phyloP scores from a whole-genome alignment of 176 grass and related monocot genomes.

The Triticum monococcum region DNA sequence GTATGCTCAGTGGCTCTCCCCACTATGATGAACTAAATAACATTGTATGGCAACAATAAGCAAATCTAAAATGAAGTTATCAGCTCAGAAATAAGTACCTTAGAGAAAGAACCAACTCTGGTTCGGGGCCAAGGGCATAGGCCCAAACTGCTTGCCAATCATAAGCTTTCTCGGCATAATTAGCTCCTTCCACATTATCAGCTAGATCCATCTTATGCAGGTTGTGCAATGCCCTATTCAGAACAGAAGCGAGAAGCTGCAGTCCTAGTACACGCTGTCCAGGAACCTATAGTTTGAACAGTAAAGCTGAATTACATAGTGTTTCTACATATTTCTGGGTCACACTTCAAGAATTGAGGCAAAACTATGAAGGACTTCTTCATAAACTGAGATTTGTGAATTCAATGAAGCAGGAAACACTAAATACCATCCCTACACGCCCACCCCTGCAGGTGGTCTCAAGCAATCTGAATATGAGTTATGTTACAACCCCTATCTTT shows the following conservation, averaged over 20 bases:
- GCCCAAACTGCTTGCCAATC: conserved; percentile 99
- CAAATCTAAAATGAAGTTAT: neutral
- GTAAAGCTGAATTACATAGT: conserved; percentile 18
- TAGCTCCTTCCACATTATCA: conserved; percentile 38
- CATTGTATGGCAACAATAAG: conserved; percentile 5
- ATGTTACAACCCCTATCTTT: neutral
- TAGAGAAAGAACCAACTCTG: conserved; percentile 74
- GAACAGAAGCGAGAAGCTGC: conserved; percentile 78
- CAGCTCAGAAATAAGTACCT: conserved; percentile 46
- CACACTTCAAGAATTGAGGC: neutral
- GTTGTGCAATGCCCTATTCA: conserved; percentile 64
- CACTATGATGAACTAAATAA: conserved; percentile 10
- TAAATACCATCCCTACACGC: neutral
- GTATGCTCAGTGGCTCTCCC: conserved; percentile 5
- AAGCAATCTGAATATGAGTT: conserved; percentile 3
- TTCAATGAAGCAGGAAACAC: neutral
- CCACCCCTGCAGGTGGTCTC: neutral
- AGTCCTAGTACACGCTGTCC: conserved; percentile 82
- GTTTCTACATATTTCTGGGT: conserved; percentile 3
- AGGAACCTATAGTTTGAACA: conserved; percentile 70
- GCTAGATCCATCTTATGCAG: conserved; percentile 59
- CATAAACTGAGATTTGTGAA: neutral
- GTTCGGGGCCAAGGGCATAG: conserved; percentile 89
- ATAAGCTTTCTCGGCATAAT: conserved; percentile 41
- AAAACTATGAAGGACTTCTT: neutral